Evolutionary conservation across 2,329 filamentous ascomycete genomes (phyloP).

Genomic region (Colletotrichum sidae): DNA sequence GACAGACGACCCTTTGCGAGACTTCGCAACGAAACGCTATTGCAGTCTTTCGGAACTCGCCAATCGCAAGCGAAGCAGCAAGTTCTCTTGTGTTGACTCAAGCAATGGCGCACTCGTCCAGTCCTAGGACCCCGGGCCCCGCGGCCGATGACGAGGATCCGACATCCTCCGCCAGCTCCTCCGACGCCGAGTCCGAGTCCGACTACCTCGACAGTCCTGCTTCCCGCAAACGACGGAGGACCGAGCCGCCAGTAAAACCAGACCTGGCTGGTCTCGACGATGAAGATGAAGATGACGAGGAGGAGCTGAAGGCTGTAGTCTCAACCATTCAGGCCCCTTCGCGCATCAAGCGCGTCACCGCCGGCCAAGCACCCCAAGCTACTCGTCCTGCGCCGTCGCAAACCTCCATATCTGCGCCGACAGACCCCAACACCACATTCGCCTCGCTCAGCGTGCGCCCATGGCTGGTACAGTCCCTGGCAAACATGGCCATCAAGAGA

Average conservation of each 20-base stretch:
- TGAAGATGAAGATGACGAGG: conserved; percentile 48
- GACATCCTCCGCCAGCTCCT: conserved; percentile 32
- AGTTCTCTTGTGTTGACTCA: not conserved
- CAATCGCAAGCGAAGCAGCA: not conserved
- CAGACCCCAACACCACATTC: conserved; percentile 73
- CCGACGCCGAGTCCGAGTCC: conserved; percentile 52
- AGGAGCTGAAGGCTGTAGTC: conserved; percentile 48
- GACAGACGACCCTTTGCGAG: conserved; percentile 18
- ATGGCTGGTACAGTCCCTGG: conserved; percentile 88
- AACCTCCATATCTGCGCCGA: conserved; percentile 60
- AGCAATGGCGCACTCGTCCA: conserved; percentile 28
- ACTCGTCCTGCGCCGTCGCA: conserved; percentile 38
- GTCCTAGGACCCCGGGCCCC: conserved; percentile 19
- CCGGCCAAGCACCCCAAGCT: conserved; percentile 35
- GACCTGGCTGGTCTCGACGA: conserved; percentile 36
- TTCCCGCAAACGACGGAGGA: conserved; percentile 60
- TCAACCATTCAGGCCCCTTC: conserved; percentile 64
- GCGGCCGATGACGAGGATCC: conserved; percentile 27
- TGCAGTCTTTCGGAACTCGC: conserved; percentile 8
- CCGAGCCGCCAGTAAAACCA: conserved; percentile 42
- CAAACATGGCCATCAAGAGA: conserved; percentile 81
- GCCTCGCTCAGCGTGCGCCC: conserved; percentile 78
- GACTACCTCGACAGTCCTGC: conserved; percentile 60
- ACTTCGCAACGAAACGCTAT: conserved; percentile 2
- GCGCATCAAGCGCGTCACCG: conserved; percentile 53